Percentiles rank a stretch among this genome's conserved stretches.
These are phyloP conservation scores for Colletotrichum sp. DNA, from an alignment of 2,329 filamentous ascomycete genomes.

Conservation along the genomic window DNA sequence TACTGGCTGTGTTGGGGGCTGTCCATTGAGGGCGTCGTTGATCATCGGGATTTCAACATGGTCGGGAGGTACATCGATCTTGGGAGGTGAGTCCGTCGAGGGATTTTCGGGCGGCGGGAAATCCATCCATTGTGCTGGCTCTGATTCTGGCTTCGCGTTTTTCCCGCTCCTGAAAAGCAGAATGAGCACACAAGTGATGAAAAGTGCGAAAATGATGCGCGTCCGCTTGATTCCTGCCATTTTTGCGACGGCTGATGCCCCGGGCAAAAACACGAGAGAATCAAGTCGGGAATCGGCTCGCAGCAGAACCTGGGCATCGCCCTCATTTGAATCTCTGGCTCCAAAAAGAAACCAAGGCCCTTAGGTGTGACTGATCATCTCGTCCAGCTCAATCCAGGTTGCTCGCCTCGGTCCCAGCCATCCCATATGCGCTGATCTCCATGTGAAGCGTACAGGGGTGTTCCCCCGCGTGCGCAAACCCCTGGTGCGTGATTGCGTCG, in stretches of 20 bases:
- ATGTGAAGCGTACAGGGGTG: constrained; percentile 8
- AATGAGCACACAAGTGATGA: not conserved
- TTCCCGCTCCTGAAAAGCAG: not conserved
- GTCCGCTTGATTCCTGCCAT: constrained; percentile 5
- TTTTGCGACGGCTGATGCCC: not conserved
- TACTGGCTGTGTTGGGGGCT: not conserved
- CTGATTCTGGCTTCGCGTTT: not conserved
- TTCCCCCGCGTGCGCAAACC: not conserved
- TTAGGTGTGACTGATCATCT: not conserved
- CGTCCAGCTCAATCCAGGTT: not conserved
- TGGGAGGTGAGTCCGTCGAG: not conserved
- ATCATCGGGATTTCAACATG: not conserved
- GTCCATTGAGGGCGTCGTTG: not conserved
- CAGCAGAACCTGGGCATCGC: not conserved
- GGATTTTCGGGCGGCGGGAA: not conserved
- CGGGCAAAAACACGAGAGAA: not conserved
- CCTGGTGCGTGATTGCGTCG: not conserved
- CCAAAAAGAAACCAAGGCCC: not conserved
- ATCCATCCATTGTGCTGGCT: not conserved
- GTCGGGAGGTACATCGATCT: not conserved
- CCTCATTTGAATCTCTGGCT: not conserved
- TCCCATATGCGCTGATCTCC: constrained; percentile 1
- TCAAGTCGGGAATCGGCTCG: not conserved
- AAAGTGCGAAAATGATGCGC: not conserved
- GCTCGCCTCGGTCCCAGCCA: constrained; percentile 7